Conservation (phyloP, 805 yeast genomes). For the Jamesozyma lodderae region DNA sequence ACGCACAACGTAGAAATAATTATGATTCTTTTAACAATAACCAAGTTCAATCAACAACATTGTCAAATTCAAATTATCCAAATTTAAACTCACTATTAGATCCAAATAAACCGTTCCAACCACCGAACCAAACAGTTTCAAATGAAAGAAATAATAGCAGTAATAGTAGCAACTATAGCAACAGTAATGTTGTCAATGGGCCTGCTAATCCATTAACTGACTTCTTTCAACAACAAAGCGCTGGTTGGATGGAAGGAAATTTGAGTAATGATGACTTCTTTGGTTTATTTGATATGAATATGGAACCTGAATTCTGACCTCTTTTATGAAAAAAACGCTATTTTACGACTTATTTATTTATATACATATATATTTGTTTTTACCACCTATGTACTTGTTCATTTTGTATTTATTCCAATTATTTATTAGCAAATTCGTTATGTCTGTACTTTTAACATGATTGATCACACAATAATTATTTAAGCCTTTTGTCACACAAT, state of each 20-base stretch:
- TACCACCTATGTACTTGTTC: not conserved
- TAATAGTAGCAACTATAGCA: not conserved
- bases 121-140: not conserved
- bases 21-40: too few relatives aligned
- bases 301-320: conserved; percentile 51
- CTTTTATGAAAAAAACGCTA: too few relatives aligned
- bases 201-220: conserved; percentile 33
- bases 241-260: conserved; percentile 77
- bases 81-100: not conserved
- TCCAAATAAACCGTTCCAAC: not conserved
- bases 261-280: conserved; percentile 63
- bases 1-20: too few relatives aligned
- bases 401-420: too few relatives aligned
- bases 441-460: too few relatives aligned
- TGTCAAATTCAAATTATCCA: too few relatives aligned
- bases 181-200: not conserved
- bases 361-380: not conserved
- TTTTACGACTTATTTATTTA: too few relatives aligned
- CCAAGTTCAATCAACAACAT: too few relatives aligned
- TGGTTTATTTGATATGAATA: conserved; percentile 87
- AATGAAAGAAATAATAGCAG: not conserved
- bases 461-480: too few relatives aligned
- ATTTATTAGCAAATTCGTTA: too few relatives aligned
- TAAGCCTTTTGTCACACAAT: too few relatives aligned
- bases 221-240: conserved; percentile 72